phyloP scores from a whole-genome alignment of 2,329 filamentous ascomycete genomes.

The Aspergillus neotritici region DNA sequence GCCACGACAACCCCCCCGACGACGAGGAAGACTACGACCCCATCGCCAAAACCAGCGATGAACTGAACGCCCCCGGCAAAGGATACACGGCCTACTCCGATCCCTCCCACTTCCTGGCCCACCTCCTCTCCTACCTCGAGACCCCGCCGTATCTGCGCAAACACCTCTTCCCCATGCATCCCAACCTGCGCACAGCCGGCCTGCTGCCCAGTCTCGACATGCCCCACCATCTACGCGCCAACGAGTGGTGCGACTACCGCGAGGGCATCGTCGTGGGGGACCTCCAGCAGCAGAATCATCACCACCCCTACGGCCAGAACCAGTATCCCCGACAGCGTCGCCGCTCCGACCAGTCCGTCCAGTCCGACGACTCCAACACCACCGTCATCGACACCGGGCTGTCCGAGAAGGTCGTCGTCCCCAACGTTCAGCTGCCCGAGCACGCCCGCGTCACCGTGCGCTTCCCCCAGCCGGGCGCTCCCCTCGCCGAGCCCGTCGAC shows the following conservation, averaged over 20 bases:
- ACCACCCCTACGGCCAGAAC: constrained; percentile 18
- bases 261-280: constrained; percentile 62
- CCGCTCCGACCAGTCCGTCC: constrained; percentile 14
- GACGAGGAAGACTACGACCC: constrained; percentile 34
- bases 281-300: no score
- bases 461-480: constrained; percentile 44
- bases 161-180: constrained; percentile 69
- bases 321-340: constrained; percentile 19
- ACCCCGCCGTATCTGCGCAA: constrained; percentile 76
- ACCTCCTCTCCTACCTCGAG: constrained; percentile 75
- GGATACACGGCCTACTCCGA: constrained; percentile 61
- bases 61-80: constrained; percentile 25
- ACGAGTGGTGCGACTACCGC: constrained; percentile 73
- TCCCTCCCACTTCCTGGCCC: constrained; percentile 72
- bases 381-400: constrained; percentile 49
- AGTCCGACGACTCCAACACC: background rate
- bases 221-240: constrained; percentile 71
- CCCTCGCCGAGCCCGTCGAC: constrained; percentile 56
- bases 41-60: constrained; percentile 18
- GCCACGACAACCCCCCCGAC: constrained; percentile 38
- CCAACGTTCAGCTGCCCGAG: constrained; percentile 55
- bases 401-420: constrained; percentile 46
- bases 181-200: constrained; percentile 68
- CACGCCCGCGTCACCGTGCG: constrained; percentile 70
- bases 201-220: constrained; percentile 73